Evolutionary conservation across 345 rosid species (phyloP).

Genomic region (Arabidopsis arenosa): DNA sequence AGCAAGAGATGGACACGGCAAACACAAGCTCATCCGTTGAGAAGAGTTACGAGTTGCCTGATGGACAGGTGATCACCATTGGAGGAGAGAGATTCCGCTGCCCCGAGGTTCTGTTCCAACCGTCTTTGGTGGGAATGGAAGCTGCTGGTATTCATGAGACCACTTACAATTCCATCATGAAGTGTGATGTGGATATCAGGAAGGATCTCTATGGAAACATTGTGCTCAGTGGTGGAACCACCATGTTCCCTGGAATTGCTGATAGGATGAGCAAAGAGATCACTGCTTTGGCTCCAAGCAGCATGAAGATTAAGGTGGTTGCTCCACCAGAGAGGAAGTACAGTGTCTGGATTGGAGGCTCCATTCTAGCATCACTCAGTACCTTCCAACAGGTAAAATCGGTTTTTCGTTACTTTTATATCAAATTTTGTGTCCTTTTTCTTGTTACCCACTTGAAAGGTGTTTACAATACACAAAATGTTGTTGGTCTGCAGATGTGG

Average conservation of each 20-base stretch:
- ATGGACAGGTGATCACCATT: constrained; percentile 53
- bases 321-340: constrained; percentile 62
- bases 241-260: constrained; percentile 53
- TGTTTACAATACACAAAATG: not conserved
- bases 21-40: constrained; percentile 48
- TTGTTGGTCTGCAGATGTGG: constrained; percentile 54
- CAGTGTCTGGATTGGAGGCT: constrained; percentile 61
- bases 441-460: not conserved
- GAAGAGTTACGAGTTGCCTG: constrained; percentile 54
- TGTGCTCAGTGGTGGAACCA: constrained; percentile 58
- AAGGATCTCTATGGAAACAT: constrained; percentile 43
- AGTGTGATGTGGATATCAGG: constrained; percentile 42
- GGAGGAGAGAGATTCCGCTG: constrained; percentile 51
- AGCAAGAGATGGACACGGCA: constrained; percentile 49
- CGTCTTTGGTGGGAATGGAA: constrained; percentile 50
- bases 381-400: constrained; percentile 51
- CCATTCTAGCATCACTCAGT: constrained; percentile 59
- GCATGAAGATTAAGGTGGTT: constrained; percentile 50
- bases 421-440: not conserved
- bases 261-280: constrained; percentile 57
- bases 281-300: constrained; percentile 51
- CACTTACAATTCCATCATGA: constrained; percentile 42
- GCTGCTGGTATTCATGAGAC: constrained; percentile 54
- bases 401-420: not conserved
- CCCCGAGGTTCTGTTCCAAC: constrained; percentile 54